Evolutionary conservation across 257 asterid species (phyloP), one percentile per base, ranked within the genome.

Genomic region (Solanum tacnaense): DNA sequence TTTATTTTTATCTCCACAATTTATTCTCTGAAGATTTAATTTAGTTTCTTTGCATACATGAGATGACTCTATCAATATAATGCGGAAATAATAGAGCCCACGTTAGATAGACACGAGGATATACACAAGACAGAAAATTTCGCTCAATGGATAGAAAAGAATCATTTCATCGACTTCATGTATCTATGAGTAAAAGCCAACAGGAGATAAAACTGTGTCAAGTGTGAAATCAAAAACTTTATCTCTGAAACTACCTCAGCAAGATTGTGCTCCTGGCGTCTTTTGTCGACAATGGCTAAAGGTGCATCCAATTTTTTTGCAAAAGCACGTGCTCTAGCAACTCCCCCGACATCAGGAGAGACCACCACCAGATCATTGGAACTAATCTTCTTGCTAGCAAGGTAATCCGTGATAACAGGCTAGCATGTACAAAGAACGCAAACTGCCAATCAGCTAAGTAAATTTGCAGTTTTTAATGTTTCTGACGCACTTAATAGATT

Each of bases 301-400:
- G 98, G 98, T 82, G 98, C 98, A 88, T 98, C 94, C 88, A 96
- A 89, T 91, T 95, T 93, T 91, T 96, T 96, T 9, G 98, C 98
- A 89, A 96, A 96, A 89, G 98, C 94, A 84, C 98, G 93, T 79
- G 98, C 98, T 91, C 98, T 91, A 86, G 98, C 98, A 90, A 96
- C 98, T 52, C 98, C 98, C 87, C 98, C 98, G 88, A 96, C 98
- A 91, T 96, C 98, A 73, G 98, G 98, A 78, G 98, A 96, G 90
- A 96, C 98, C 92, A 96, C 98, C 21, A 96, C 98, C 91, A 96
- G 90, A 91, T 95, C 98, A 90, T 88, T 89, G 46, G 98, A 91
- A 88, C 89, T 86, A 88, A 95, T 93, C 91, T 91, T 94, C 93
- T 96, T 96, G 96, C 98, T 96, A 68, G 98, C 98, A 87, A 96